These are phyloP conservation scores for Brettanomyces sp. DNA, from an alignment of 805 yeast species.

Conservation along the genomic window DNA sequence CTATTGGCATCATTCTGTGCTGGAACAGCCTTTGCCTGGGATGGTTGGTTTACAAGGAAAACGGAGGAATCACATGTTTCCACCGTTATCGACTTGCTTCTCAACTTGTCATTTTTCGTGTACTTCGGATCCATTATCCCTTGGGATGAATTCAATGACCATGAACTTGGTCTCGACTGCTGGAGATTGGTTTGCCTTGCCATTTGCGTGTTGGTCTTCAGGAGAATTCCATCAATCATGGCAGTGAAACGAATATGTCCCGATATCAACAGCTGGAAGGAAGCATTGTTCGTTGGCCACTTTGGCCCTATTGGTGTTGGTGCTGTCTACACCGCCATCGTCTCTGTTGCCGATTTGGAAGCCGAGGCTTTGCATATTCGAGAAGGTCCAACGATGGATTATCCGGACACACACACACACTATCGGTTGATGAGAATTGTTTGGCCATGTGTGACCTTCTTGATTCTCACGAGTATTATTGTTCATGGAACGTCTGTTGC, in stretches of 20 bases:
- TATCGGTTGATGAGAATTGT: conserved; percentile 24
- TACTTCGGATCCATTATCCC: conserved; percentile 67
- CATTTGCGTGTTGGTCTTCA: conserved; percentile 37
- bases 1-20: conserved; percentile 65
- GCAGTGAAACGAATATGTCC: conserved; percentile 50
- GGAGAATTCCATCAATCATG: conserved; percentile 49
- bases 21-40: conserved; percentile 68
- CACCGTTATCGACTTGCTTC: conserved; percentile 52
- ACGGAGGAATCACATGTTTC: conserved; percentile 57
- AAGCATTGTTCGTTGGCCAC: conserved; percentile 64
- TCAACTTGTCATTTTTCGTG: conserved; percentile 58
- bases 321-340: conserved; percentile 27
- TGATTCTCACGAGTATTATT: conserved; percentile 45
- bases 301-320: conserved; percentile 65
- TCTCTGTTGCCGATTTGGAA: conserved; percentile 26
- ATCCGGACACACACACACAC: conserved; percentile 20
- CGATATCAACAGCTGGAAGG: conserved; percentile 54
- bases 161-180: conserved; percentile 33
- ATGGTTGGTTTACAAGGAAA: conserved; percentile 52
- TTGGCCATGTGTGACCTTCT: conserved; percentile 47
- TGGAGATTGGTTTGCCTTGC: conserved; percentile 49
- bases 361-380: conserved; percentile 28
- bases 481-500: conserved; percentile 57
- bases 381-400: conserved; percentile 24
- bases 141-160: conserved; percentile 51